Base-by-base conservation (phyloP, 169 alveolate genomes). In the Plasmodium reichenowi region DNA sequence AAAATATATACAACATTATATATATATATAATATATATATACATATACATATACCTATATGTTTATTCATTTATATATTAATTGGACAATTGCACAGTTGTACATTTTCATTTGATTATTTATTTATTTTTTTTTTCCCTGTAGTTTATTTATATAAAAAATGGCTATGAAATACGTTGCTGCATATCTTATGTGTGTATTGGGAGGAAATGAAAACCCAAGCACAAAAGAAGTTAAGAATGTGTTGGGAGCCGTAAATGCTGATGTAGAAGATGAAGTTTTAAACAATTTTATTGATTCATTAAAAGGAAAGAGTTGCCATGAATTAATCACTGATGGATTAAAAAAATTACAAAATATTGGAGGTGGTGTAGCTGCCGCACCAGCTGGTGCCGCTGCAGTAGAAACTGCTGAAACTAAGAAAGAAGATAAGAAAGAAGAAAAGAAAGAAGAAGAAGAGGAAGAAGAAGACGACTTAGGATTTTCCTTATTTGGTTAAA, bases 381-480 rank as follows among this genome's bases (percentile, higher is more conserved):
- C 93, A n/a, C 93, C 93, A 1, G 75, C 94, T 38, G 88, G 92
- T n/a, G 87, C 89, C 45, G 94, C 86, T 15, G 94, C 91, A 17
- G 86, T 93, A 2, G 88, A 89, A 12, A 91, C 78, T n/a, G 93
- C 64, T 68, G 93, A 86, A 48, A 83, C 62, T 15, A 93, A 88
- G 38, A 94, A 92, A 80, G 58, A 93, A 60, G 92, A 92, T 73
- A 92, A 93, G 91, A 88, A 91, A 62, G 96, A 88, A 71, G 92
- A 92, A 32, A 93, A 90, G 80, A 91, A 93, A 54, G 96, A 93
- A 60, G 95, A 92, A 88, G 93, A 93, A 24, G 96, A 93, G 47
- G 96, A 93, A 68, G 96, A 94, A 80, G 96, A 94, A 73, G 96
- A 94, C 70, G 96, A 94, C 87, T 90, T 94, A 94, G 96, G 96